Evolutionary conservation across 2,329 filamentous ascomycete species (phyloP).

Genomic region (Aspergillus unguis): DNA sequence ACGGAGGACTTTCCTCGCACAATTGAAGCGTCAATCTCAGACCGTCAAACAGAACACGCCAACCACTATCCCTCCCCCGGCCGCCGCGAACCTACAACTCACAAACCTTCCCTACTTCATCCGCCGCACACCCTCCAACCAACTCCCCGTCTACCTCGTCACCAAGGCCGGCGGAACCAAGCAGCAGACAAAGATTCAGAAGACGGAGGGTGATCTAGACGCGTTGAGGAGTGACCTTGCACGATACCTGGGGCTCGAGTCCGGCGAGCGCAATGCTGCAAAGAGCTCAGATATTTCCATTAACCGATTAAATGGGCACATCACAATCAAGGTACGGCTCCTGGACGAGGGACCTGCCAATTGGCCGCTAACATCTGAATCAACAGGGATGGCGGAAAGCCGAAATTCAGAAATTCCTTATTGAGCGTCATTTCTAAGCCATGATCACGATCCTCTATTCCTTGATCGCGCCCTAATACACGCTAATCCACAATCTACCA

Average conservation of each 20-base stretch:
- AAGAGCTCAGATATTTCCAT: slow-evolving; percentile 45
- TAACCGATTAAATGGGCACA: slow-evolving; percentile 65
- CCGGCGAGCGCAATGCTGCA: slow-evolving; percentile 38
- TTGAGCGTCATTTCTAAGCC: slow-evolving; percentile 44
- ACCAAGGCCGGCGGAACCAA: slow-evolving; percentile 72
- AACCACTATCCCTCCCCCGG: slow-evolving; percentile 31
- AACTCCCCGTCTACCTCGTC: slow-evolving; percentile 73
- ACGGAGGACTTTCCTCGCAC: slow-evolving; percentile 36
- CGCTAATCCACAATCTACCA: slow-evolving; percentile 11
- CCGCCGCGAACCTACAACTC: slow-evolving; percentile 30
- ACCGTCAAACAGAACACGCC: slow-evolving; percentile 29
- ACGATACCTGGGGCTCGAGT: slow-evolving; percentile 54
- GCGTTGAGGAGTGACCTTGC: slow-evolving; percentile 64
- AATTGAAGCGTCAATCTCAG: slow-evolving; percentile 37
- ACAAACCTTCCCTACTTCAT: slow-evolving; percentile 65
- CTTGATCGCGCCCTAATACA: slow-evolving; percentile 8
- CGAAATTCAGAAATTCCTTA: slow-evolving; percentile 49
- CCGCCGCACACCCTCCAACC: slow-evolving; percentile 64
- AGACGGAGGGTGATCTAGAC: slow-evolving; percentile 69
- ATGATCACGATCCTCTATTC: not conserved
- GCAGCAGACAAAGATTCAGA: slow-evolving; percentile 71
- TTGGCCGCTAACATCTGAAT: slow-evolving; percentile 12
- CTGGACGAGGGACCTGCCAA: not conserved
- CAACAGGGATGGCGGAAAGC: slow-evolving; percentile 50
- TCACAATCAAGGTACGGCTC: slow-evolving; percentile 66